Base-by-base conservation (phyloP, 345 rosid genomes). In the Syzygium aromaticum region DNA sequence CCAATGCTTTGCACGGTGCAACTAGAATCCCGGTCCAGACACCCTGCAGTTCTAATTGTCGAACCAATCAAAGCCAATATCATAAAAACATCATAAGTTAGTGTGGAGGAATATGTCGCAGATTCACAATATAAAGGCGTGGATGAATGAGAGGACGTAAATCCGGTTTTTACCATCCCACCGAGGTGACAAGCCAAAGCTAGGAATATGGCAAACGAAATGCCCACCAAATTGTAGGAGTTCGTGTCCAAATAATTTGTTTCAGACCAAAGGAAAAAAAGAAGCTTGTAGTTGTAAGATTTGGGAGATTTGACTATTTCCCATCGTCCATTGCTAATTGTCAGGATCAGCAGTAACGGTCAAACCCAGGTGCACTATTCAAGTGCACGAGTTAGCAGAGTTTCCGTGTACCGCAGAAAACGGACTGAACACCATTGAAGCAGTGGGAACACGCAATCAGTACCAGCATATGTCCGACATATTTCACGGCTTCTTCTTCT, bases 401-500 rank as follows among this genome's bases (percentile, higher is more conserved):
- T 57, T 57, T 52, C 49, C 0, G 17, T 43, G 10, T 10, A 83
- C 85, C 28, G 1, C 25, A 53, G 14, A 93, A 90, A 6, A 91
- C 86, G 0, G 90, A 88, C 52, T 85, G 92, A 30, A 89, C 30
- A 85, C 91, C 88, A n/a, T 93, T 92, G 64, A 91, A 63, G 53
- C 54, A 77, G 83, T 90, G 87, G 4, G 92, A 91, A 25, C 90
- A 21, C 56, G 89, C 86, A 57, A 92, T 84, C 43, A 92, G 38
- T 3, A 92, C 90, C 84, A 87, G 86, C 88, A 93, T 87, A 49
- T 87, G 86, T 27, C 90, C 85, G 5, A 87, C 91, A 88, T 91
- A 89, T 25, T 88, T 52, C 82, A 89, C 93, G 14, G 93, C 92
- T 78, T 88, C 92, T 78, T 86, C 56, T 51, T 90, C 91, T 19